Evolutionary conservation across 2,329 filamentous ascomycete species (phyloP), one percentile per base, ranked within the genome.

Genomic region (Colletotrichum noveboracense): DNA sequence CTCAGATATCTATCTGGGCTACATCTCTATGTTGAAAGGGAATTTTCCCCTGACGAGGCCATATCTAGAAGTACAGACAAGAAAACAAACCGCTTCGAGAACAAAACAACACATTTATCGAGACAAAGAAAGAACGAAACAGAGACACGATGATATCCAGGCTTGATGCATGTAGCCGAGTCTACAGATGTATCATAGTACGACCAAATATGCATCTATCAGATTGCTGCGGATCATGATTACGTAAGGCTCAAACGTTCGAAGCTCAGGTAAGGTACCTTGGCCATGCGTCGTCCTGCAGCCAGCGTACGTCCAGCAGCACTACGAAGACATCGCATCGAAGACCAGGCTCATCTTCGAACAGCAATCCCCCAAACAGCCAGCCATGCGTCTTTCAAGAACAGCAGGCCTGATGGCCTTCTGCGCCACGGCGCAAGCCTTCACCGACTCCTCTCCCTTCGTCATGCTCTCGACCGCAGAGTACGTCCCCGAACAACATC

Each of bases 361-460:
- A 61, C 73, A 60, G 43, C 56, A 62, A 70, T 24, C 58, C 21
- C 62, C 74, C 18, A 60, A 77, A 61, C 69, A 76, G 64, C 38
- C 74, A 68, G 48, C 79, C 77, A 93, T 93, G 91, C 91, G 89
- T 87, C 81, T 89, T 81, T 89, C 88, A 71, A 83, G 86, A 82
- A 81, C 89, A 81, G 84, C 87, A 76, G 84, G 88, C 79, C 82
- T 90, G 66, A 85, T 91, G 81, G 89, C 89, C 78, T 85, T 91
- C 80, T 88, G 91, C 79, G 89, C 90, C 76, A 88, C 89, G 28
- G 92, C 89, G 60, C 87, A 92, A 77, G 96, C 95, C 30, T 97
- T 98, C 84, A 92, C 91, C 77, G 94, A 98, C 85, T 95, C 96
- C 3, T 96, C 95, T 70, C 96, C 97, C 21, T 97, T 98, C 85